Evolutionary conservation across 176 grass and related monocot genomes (phyloP).

Genomic region (Raddia distichophylla): DNA sequence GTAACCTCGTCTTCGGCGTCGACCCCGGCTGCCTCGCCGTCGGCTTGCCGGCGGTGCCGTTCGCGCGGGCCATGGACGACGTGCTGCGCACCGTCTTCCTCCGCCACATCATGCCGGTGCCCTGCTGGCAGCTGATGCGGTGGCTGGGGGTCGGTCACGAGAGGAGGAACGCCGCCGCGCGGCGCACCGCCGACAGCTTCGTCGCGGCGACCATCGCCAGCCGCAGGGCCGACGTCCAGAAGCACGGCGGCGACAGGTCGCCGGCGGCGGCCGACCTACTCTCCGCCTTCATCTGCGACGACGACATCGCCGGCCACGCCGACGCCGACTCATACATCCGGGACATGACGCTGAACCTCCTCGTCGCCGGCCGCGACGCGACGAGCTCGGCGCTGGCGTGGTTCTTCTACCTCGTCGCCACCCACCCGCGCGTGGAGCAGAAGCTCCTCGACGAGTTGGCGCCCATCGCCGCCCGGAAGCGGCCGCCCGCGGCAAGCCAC

Average conservation of each 20-base stretch:
- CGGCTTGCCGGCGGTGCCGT: conserved; percentile 42
- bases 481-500: neutral
- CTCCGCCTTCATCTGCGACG: conserved; percentile 53
- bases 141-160: conserved; percentile 40
- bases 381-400: conserved; percentile 56
- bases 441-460: conserved; percentile 58
- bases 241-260: conserved; percentile 29
- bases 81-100: conserved; percentile 45
- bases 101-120: conserved; percentile 41
- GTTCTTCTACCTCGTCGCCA: conserved; percentile 65
- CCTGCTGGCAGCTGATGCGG: conserved; percentile 48
- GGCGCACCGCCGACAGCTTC: conserved; percentile 49
- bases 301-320: neutral
- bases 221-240: conserved; percentile 16
- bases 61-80: conserved; percentile 56
- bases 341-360: conserved; percentile 60
- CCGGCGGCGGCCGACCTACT: conserved; percentile 40
- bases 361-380: conserved; percentile 64
- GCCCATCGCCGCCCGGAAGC: conserved; percentile 4
- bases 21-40: conserved; percentile 45
- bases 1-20: conserved; percentile 53
- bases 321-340: conserved; percentile 39
- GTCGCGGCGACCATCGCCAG: conserved; percentile 43
- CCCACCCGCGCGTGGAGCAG: conserved; percentile 45
- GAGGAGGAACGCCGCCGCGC: conserved; percentile 48